A percentile compares a stretch with the other conserved stretches of the same genome.
Conservation (phyloP, 306 rosid genomes). For the Pterocarpus macrocarpus region DNA sequence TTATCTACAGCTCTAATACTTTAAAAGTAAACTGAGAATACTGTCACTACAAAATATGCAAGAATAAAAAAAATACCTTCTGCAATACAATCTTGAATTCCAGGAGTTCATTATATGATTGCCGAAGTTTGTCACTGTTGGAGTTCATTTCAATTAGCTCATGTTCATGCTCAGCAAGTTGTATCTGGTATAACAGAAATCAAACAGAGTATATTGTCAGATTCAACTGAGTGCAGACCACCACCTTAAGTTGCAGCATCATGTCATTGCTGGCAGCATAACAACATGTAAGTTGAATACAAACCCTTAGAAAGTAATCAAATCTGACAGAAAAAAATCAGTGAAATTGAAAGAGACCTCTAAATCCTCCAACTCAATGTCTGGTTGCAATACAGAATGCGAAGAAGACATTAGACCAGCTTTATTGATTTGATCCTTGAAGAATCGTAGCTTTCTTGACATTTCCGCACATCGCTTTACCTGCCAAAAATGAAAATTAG, state of each 20-base stretch:
- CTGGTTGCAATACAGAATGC: constrained; percentile 72
- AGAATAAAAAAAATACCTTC: constrained; percentile 64
- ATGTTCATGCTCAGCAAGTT: constrained; percentile 95
- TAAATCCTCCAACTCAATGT: constrained; percentile 84
- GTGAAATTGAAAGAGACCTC: constrained; percentile 70
- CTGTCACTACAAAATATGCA: constrained; percentile 31
- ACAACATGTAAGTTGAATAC: constrained; percentile 41
- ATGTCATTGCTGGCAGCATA: constrained; percentile 32
- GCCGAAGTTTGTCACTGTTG: constrained; percentile 88
- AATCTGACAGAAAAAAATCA: constrained; percentile 23
- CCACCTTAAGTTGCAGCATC: constrained; percentile 37
- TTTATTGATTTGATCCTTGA: constrained; percentile 93
- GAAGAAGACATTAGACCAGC: constrained; percentile 74
- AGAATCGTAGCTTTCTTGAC: constrained; percentile 93
- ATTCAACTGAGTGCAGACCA: constrained; percentile 41
- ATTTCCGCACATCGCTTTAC: constrained; percentile 99
- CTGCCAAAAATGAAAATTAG: constrained; percentile 61
- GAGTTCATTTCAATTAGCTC: constrained; percentile 94
- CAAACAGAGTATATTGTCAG: constrained; percentile 42
- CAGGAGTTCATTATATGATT: constrained; percentile 92
- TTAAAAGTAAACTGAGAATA: constrained; percentile 32
- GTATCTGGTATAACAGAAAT: constrained; percentile 64
- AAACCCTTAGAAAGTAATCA: constrained; percentile 40
- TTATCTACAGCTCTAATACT: constrained; percentile 20
- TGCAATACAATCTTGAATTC: constrained; percentile 97